phyloP scores from a whole-genome alignment of 768 basidiomycete genomes.

The Asterophora parasitica region DNA sequence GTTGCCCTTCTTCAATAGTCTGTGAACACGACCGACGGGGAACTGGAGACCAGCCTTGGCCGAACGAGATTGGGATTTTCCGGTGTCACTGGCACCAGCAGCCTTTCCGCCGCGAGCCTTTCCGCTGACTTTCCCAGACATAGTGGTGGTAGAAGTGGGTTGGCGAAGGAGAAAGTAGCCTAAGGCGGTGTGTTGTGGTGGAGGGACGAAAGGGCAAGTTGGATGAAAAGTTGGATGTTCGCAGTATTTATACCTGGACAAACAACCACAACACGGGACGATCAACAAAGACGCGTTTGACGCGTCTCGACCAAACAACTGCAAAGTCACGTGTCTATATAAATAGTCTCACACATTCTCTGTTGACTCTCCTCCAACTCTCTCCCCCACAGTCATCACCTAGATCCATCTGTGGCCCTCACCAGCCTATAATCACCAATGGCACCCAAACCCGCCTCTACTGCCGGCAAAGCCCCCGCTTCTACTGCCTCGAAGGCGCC shows the following conservation, averaged over 20 bases:
- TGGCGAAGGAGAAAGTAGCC: not conserved
- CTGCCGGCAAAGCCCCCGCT: conserved; percentile 78
- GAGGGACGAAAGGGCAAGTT: conserved; percentile 8
- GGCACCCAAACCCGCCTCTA: conserved; percentile 75
- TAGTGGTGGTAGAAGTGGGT: conserved; percentile 10
- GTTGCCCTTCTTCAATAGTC: conserved; percentile 73
- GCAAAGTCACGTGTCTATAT: conserved; percentile 33
- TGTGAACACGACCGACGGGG: conserved; percentile 81
- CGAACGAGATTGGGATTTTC: conserved; percentile 57
- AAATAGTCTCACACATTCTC: conserved; percentile 23
- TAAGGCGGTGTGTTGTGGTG: conserved; percentile 9
- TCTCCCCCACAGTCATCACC: conserved; percentile 19
- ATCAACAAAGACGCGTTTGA: conserved; percentile 36
- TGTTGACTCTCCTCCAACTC: conserved; percentile 15
- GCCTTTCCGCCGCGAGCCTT: conserved; percentile 34
- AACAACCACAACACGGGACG: conserved; percentile 1
- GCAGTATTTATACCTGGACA: conserved; percentile 24
- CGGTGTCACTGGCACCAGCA: conserved; percentile 25
- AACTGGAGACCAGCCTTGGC: conserved; percentile 65
- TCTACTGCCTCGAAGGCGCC: conserved; percentile 71
- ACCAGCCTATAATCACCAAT: conserved; percentile 29
- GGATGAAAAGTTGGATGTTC: not conserved
- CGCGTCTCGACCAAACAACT: conserved; percentile 32
- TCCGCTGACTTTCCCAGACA: conserved; percentile 34
- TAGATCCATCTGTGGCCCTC: conserved; percentile 6